Base-by-base conservation (phyloP, 2,329 filamentous ascomycete genomes). In the Acrocalymma vagum region DNA sequence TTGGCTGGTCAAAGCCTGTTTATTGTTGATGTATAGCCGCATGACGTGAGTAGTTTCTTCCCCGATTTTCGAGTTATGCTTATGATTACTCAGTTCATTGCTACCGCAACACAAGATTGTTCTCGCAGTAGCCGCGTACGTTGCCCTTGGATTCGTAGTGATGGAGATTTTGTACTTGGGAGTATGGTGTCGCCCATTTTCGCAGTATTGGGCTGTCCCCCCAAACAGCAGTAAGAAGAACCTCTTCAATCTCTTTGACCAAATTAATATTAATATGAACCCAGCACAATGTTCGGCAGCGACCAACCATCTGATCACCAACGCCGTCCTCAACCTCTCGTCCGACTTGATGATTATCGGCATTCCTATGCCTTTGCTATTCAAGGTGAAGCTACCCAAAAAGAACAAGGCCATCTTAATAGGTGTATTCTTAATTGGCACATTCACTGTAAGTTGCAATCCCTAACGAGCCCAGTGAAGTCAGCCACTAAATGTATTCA, bases 181-280 rank as follows among this genome's bases (percentile, higher is more conserved):
- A n/a, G 76, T 78, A 8, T 83, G 79, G 79, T 82, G 79, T 41
- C 70, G 75, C 16, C 78, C 78, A 0, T 77, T 81, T 35, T 51
- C 64, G 7, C 70, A 78, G 35, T 82, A 82, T 48, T 82, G 77
- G 76, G 67, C 72, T 6, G 70, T 81, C 0, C 79, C 79, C 8
- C 52, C 67, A 20, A 55, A 47, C 14, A 66, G 58, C 11, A 56
- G 60, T 65, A 47, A 38, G 54, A 42, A 11, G 5, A 15, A 13
- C 25, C 7, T 15, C 16, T 22, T 13, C 2, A 4, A 21, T 10
- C 3, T 8, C 1, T 6, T 17, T 13, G 6, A n/a, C 10, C 4
- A 17, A 11, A 28, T 32, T 53, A 24, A 54, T 24, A 9, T 20
- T n/a, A n/a, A n/a, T n/a, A n/a, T n/a, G n/a, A n/a, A 13, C 14